These are phyloP conservation scores for Fusarium zealandicum DNA, from an alignment of 2,329 filamentous ascomycete species.

Conservation along the genomic window DNA sequence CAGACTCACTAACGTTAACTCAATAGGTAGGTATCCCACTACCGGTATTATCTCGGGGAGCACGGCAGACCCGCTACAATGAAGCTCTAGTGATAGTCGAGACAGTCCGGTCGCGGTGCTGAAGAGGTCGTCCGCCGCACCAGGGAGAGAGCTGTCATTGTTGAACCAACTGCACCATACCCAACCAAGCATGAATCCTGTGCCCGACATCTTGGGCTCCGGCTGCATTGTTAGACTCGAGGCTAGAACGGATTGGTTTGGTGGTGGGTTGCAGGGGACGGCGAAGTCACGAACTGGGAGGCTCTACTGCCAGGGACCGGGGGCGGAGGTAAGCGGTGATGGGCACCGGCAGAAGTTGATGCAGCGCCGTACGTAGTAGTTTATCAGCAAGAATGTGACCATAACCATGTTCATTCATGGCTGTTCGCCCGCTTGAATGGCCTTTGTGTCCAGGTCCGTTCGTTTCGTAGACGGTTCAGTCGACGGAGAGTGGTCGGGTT, in stretches of 20 bases:
- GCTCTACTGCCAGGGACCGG: conserved; percentile 31
- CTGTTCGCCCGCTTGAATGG: conserved; percentile 2
- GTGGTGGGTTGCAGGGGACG: conserved; percentile 21
- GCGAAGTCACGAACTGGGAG: conserved; percentile 19
- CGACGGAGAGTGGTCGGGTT: conserved; percentile 6
- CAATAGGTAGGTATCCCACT: too few species aligned
- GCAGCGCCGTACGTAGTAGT: conserved; percentile 31
- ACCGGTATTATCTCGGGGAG: not conserved
- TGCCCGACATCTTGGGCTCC: conserved; percentile 31
- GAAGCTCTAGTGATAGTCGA: not conserved
- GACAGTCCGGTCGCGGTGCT: conserved; percentile 1
- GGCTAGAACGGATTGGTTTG: conserved; percentile 17
- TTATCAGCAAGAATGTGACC: conserved; percentile 19
- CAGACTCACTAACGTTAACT: not conserved
- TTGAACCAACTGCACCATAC: conserved; percentile 7
- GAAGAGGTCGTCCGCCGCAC: conserved; percentile 14
- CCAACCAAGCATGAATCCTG: conserved; percentile 16
- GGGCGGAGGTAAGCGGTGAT: conserved; percentile 26
- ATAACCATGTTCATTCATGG: conserved; percentile 20
- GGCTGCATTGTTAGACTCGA: conserved; percentile 15
- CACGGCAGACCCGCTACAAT: not conserved
- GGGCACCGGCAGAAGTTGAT: conserved; percentile 37
- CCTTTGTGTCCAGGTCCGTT: conserved; percentile 3
- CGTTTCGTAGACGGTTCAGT: conserved; percentile 5
- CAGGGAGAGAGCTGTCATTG: conserved; percentile 16